phyloP scores from a whole-genome alignment of 257 asterid species.

The Coffea eugenioides region DNA sequence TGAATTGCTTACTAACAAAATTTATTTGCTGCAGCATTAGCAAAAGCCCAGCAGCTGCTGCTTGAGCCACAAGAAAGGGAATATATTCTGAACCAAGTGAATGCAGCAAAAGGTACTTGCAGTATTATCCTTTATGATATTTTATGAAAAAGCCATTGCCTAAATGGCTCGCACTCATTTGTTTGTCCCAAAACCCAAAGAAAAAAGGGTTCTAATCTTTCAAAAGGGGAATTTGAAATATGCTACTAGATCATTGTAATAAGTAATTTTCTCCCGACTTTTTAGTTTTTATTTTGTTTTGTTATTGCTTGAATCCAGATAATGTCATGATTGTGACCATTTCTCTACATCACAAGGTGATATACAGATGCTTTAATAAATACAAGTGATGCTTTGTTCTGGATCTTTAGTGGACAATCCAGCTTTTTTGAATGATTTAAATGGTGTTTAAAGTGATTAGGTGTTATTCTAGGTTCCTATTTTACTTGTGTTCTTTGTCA shows the following conservation, averaged over 20 bases:
- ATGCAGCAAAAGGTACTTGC: conserved; percentile 75
- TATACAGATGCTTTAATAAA: not conserved
- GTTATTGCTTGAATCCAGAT: not conserved
- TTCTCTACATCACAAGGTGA: not conserved
- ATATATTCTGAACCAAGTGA: conserved; percentile 82
- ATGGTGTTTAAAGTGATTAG: conserved; percentile 7
- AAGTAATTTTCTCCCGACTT: not conserved
- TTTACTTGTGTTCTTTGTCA: not conserved
- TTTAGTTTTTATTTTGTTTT: not conserved
- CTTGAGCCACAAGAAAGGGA: conserved; percentile 93
- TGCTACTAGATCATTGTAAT: not conserved
- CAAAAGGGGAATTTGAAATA: not conserved
- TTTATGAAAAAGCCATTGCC: not conserved
- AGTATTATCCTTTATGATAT: not conserved
- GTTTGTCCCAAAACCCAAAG: too few relatives aligned
- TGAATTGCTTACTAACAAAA: conserved; percentile 10
- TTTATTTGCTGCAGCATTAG: conserved; percentile 61
- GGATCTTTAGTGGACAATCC: not conserved
- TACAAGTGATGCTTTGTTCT: not conserved
- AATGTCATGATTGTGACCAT: not conserved
- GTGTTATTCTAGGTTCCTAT: not conserved
- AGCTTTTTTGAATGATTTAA: not conserved
- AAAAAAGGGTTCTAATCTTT: not conserved
- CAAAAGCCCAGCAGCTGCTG: conserved; percentile 86
- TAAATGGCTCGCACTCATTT: not conserved